Base-by-base conservation (phyloP, 345 rosid species). In the Linum lewisii region DNA sequence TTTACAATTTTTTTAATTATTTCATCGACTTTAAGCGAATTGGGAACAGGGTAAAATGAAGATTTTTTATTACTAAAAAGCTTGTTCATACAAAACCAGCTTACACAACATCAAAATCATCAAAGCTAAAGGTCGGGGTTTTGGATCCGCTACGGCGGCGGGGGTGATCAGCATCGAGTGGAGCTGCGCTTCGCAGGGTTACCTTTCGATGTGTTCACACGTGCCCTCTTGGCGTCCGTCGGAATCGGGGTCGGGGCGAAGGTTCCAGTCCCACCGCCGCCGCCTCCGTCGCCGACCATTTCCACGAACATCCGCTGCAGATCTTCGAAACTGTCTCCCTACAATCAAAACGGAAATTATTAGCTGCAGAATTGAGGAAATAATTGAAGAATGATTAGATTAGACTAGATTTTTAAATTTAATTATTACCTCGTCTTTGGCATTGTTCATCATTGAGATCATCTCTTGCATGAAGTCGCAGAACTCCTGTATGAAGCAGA, bases 391-490 rank as follows among this genome's bases (percentile, higher is more conserved):
- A 21, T 0, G 16, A 0, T 1, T 7, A 21, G 5, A 51, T 13
- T 8, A 60, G 20, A 7, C 2, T 7, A 0, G 7, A 8, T 0
- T 24, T 21, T 2, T 15, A 11, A 16, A 21, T 8, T 8, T n/a
- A 24, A 24, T 26, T 14, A n/a, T 15, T 9, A 85, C 96, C 91
- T 88, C 90, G 68, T 78, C 88, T 69, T 88, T 81, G 51, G 82
- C 88, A 71, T 72, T 84, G 79, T 78, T 78, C 98, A 91, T 86
- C 95, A 91, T 81, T 6, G 90, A 74, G 60, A 91, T 51, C 98
- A 91, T 85, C 79, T 91, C 98, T 79, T 86, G 84, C 95, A 91
- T 86, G 56, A 91, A 88, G 22, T 74, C 92, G 22, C 86, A 78
- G 51, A 91, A 88, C 22, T 80, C 96, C 98, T 91, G 82, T 22